A percentile compares a stretch with the other conserved stretches of the same genome.
Conservation (phyloP, 1,284 basidiomycete species). For the Apiotrichum porosum region DNA sequence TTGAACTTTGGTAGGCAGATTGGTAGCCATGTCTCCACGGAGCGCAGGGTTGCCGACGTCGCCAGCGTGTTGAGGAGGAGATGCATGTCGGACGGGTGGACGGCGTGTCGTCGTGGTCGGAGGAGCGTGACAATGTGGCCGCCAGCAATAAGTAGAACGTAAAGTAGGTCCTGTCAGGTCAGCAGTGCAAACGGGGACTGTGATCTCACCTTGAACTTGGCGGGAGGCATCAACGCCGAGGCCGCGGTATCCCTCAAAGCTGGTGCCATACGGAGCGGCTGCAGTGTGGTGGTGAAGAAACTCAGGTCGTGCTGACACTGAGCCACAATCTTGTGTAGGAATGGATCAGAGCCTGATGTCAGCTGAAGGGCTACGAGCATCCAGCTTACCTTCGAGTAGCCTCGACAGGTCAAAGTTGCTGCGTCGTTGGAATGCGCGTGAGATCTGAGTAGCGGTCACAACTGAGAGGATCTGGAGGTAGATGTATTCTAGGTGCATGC, state of each 20-base stretch:
- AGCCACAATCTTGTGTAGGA: conserved; percentile 65
- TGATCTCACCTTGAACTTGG: conserved; percentile 84
- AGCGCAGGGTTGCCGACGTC: conserved; percentile 64
- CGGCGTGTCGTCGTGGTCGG: conserved; percentile 84
- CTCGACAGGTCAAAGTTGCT: conserved; percentile 88
- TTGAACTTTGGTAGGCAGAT: conserved; percentile 96
- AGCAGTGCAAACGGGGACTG: too few species aligned
- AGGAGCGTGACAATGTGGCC: conserved; percentile 81
- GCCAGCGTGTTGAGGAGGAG: conserved; percentile 70
- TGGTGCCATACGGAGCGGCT: conserved; percentile 71
- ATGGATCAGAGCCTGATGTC: conserved; percentile 69
- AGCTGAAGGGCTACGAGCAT: too few species aligned
- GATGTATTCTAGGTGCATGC: conserved; percentile 88
- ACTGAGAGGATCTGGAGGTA: conserved; percentile 88
- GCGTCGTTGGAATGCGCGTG: conserved; percentile 76
- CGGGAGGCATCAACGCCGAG: conserved; percentile 67
- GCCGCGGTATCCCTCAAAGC: conserved; percentile 64
- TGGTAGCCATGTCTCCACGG: conserved; percentile 85
- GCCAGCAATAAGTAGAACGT: conserved; percentile 75
- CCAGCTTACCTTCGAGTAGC: conserved; percentile 71
- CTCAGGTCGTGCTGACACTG: conserved; percentile 72
- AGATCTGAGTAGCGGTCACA: conserved; percentile 76
- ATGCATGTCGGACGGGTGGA: conserved; percentile 89
- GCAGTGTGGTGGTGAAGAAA: conserved; percentile 72
- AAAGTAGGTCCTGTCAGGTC: conserved; percentile 89